Evolutionary conservation across 1,284 basidiomycete species (phyloP).

Genomic region (Ustilago lituana): DNA sequence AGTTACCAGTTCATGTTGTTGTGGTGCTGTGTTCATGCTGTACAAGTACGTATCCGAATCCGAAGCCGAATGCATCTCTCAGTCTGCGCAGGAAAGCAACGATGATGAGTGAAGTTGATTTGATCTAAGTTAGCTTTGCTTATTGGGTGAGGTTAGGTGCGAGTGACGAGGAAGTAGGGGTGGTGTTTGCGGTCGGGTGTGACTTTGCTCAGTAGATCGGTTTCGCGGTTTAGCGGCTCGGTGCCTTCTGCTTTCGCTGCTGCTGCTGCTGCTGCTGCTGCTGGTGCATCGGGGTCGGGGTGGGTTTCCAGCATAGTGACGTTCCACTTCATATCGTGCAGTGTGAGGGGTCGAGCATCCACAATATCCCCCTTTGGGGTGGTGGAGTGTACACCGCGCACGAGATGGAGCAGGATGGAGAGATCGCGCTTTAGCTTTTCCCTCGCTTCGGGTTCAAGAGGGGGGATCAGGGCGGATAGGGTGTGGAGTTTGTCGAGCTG

Average conservation of each 20-base stretch:
- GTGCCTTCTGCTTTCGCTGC: background rate
- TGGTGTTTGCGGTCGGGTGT: conserved; percentile 8
- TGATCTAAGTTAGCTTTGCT: no score
- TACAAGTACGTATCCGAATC: background rate
- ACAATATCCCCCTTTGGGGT: conserved; percentile 1
- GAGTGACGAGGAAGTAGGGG: conserved; percentile 29
- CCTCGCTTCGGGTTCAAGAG: conserved; percentile 1
- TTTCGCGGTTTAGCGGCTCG: conserved; percentile 7
- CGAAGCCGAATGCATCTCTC: no score
- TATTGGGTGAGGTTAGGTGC: no score
- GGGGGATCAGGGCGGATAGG: conserved; percentile 35
- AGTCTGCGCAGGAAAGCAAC: no score
- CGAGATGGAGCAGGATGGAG: conserved; percentile 22
- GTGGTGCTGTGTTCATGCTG: background rate
- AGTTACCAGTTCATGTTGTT: background rate
- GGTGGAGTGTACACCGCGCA: conserved; percentile 13
- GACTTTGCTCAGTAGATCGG: conserved; percentile 8
- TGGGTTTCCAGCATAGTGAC: background rate
- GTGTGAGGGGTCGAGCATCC: conserved; percentile 12
- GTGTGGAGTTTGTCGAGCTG: conserved; percentile 41
- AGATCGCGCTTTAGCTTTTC: conserved; percentile 26
- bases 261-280: no score
- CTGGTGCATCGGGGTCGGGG: no score
- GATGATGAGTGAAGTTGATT: no score
- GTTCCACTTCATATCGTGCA: conserved; percentile 11